Conservation (phyloP, 805 yeast species). For the Candida broadrunensis region DNA sequence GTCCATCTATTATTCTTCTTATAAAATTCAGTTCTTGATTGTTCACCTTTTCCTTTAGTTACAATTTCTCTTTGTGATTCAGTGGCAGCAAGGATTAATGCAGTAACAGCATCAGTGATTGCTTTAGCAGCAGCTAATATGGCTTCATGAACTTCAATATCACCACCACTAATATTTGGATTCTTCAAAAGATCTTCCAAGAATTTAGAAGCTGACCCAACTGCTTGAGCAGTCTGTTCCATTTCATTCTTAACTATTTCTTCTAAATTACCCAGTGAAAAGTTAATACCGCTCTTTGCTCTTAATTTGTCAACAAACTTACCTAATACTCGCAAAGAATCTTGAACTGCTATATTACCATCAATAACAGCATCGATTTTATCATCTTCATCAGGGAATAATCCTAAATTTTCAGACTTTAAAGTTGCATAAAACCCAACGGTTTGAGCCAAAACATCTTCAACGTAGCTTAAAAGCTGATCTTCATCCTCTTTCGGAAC, state of each 20-base stretch:
- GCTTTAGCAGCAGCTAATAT: conserved; percentile 76
- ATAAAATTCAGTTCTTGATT: conserved; percentile 70
- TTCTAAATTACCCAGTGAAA: conserved; percentile 53
- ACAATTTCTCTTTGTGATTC: conserved; percentile 83
- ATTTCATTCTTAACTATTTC: conserved; percentile 72
- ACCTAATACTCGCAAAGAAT: conserved; percentile 57
- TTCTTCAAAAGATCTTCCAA: conserved; percentile 52
- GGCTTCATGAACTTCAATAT: conserved; percentile 71
- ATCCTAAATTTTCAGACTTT: conserved; percentile 49
- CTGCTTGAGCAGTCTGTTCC: conserved; percentile 67
- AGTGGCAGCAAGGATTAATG: conserved; percentile 70
- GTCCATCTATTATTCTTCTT: conserved; percentile 91
- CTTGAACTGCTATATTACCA: conserved; percentile 73
- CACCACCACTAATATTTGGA: conserved; percentile 52
- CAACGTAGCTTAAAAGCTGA: conserved; percentile 43
- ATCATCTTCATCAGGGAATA: conserved; percentile 53
- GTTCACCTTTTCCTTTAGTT: conserved; percentile 62
- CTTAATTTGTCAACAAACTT: conserved; percentile 54
- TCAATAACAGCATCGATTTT: conserved; percentile 75
- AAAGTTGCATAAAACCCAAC: conserved; percentile 61
- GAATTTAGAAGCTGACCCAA: conserved; percentile 61
- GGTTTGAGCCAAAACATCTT: conserved; percentile 57
- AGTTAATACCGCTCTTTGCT: conserved; percentile 24
- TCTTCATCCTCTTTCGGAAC: conserved; percentile 56
- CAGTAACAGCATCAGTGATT: conserved; percentile 73